Conservation (phyloP, 176 grass and related monocot genomes). For the Hsuehochloa calcarea region DNA sequence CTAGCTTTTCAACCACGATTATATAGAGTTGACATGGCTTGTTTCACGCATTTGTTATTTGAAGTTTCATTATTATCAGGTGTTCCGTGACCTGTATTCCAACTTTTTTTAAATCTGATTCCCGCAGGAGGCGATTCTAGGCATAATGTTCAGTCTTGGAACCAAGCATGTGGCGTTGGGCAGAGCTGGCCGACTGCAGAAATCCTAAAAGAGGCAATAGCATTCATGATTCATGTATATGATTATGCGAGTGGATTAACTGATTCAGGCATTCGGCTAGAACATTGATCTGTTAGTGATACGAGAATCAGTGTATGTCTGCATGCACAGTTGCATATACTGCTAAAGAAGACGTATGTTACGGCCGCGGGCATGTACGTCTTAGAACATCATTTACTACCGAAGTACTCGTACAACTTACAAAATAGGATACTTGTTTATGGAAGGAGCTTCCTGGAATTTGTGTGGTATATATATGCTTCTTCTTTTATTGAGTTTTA, state of each 20-base stretch:
- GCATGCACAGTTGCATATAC: background rate
- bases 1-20: background rate
- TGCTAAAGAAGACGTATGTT: background rate
- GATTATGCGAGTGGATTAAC: background rate
- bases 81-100: background rate
- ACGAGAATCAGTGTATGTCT: background rate
- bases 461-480: background rate
- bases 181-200: background rate
- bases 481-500: background rate
- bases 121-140: background rate
- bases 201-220: background rate
- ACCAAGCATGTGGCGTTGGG: background rate
- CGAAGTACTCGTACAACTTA: background rate
- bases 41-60: background rate
- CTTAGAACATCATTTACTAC: background rate
- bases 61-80: background rate
- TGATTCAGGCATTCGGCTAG: background rate
- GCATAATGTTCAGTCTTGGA: background rate
- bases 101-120: background rate
- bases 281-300: background rate
- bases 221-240: background rate
- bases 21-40: background rate
- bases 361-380: background rate
- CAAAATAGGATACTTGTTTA: background rate
- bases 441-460: background rate